Base-by-base conservation (phyloP, 2,329 filamentous ascomycete genomes). In the Aureobasidium sp. region DNA sequence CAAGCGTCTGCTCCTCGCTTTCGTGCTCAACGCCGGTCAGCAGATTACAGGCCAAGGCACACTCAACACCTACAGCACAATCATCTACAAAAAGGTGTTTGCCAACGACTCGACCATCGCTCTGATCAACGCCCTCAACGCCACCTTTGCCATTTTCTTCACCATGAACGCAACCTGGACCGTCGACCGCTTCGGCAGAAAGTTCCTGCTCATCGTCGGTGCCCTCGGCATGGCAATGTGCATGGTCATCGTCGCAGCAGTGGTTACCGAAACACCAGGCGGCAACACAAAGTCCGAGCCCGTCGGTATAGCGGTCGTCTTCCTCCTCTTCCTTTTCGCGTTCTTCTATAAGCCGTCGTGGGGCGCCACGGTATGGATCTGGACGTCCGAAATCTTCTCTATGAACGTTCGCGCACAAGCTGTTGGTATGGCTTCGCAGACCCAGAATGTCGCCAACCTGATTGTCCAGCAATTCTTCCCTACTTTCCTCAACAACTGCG, bases 121-220 rank as follows among this genome's bases (percentile, higher is more conserved):
- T 57, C 73, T 88, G 27, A 88, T 88, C 73, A 88, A 88, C 65
- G 84, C 84, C 3, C 73, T 88, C 51, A 88, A 87, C 64, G 84
- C 83, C 35, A 88, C 84, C 5, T 84, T 83, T 59, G 82, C 82
- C 54, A 88, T 88, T 57, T 56, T 87, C 19, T 88, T 88, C 68
- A 88, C 84, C 0, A 73, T 87, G 39, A 87, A 86, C 59, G 84
- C 84, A 12, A 78, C 83, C 32, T 88, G 84, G 83, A 85, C 83
- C 4, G 81, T 85, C 29, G 84, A 88, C 65, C 77, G 83, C 45
- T 87, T 84, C 59, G 85, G 84, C 32, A 78, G 84, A 49, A 83
- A 84, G 61, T 83, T 84, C 72, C 71, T 88, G 55, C 76, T 88
- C 61, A 82, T 88, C 53, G 73, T 82, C 30, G 84, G 85, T 61